Percentiles rank a stretch among this genome's conserved stretches.
Conservation (phyloP, 495 filamentous ascomycete species). For the Hypomontagnella submonticulosa region DNA sequence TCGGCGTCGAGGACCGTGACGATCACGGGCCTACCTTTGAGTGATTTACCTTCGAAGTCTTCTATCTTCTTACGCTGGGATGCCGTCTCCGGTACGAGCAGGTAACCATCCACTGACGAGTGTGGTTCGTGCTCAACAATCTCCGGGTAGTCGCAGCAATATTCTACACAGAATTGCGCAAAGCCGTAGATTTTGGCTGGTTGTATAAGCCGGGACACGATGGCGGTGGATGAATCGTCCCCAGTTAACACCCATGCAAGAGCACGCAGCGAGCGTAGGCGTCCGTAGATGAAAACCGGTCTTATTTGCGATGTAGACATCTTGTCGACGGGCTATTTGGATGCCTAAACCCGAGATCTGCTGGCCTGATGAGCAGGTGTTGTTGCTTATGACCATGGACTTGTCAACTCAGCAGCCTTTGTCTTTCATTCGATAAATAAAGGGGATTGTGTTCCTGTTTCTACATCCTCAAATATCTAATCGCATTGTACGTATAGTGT, state of each 20-base stretch:
- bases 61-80: conserved; percentile 41
- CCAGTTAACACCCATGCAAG: conserved; percentile 38
- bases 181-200: conserved; percentile 18
- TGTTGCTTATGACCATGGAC: too few relatives aligned
- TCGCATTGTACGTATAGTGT: too few relatives aligned
- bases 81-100: conserved; percentile 24
- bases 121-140: conserved; percentile 17
- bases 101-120: conserved; percentile 34
- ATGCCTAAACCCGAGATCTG: too few relatives aligned
- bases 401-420: too few relatives aligned
- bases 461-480: too few relatives aligned
- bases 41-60: conserved; percentile 36
- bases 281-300: conserved; percentile 40
- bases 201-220: conserved; percentile 9
- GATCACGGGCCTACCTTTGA: conserved; percentile 21
- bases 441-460: too few relatives aligned
- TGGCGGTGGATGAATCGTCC: conserved; percentile 9
- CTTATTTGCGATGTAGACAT: conserved; percentile 10
- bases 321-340: neutral
- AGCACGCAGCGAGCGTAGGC: conserved; percentile 27
- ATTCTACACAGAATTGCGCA: too few relatives aligned
- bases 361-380: too few relatives aligned
- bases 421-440: too few relatives aligned
- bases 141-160: conserved; percentile 35
- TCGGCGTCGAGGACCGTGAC: conserved; percentile 20